phyloP scores from a whole-genome alignment of 1,284 basidiomycete species.

The Irpex lacteus region DNA sequence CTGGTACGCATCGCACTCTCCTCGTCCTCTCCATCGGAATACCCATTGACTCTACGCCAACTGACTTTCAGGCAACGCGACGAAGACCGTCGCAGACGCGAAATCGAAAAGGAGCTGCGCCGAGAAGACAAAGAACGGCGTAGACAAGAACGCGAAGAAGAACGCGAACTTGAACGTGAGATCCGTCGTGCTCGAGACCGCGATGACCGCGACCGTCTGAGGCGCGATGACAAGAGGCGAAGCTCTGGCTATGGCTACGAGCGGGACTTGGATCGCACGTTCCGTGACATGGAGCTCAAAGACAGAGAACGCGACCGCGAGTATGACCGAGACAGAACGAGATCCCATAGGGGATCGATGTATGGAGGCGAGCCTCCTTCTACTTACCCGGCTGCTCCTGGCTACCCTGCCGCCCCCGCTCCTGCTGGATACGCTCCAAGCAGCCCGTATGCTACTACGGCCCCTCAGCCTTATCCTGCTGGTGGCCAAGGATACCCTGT shows the following conservation, averaged over 20 bases:
- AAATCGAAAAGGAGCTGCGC: conserved; percentile 24
- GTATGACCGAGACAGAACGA: conserved; percentile 22
- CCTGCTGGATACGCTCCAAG: conserved; percentile 1
- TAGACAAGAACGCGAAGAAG: conserved; percentile 45
- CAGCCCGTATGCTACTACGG: conserved; percentile 1
- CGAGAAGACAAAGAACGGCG: conserved; percentile 51
- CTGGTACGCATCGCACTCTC: conserved; percentile 39
- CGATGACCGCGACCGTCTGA: conserved; percentile 16
- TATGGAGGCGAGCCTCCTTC: conserved; percentile 20
- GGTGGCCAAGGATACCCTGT: neutral
- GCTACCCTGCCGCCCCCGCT: neutral
- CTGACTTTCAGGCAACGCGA: conserved; percentile 45
- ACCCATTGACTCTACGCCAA: conserved; percentile 3
- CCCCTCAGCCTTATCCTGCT: conserved; percentile 1
- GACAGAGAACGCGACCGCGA: conserved; percentile 22
- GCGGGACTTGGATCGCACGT: conserved; percentile 31
- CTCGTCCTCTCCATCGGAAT: neutral
- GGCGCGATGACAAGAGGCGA: conserved; percentile 19
- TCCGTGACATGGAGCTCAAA: conserved; percentile 28
- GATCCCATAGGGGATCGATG: conserved; percentile 25
- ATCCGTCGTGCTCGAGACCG: conserved; percentile 31
- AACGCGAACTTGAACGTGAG: conserved; percentile 40
- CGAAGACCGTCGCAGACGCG: conserved; percentile 54
- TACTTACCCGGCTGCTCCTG: neutral
- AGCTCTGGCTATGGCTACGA: conserved; percentile 19